Evolutionary conservation across 2,329 filamentous ascomycete species (phyloP), one percentile per base, ranked within the genome.

Genomic region (Cryphonectria parasitica): DNA sequence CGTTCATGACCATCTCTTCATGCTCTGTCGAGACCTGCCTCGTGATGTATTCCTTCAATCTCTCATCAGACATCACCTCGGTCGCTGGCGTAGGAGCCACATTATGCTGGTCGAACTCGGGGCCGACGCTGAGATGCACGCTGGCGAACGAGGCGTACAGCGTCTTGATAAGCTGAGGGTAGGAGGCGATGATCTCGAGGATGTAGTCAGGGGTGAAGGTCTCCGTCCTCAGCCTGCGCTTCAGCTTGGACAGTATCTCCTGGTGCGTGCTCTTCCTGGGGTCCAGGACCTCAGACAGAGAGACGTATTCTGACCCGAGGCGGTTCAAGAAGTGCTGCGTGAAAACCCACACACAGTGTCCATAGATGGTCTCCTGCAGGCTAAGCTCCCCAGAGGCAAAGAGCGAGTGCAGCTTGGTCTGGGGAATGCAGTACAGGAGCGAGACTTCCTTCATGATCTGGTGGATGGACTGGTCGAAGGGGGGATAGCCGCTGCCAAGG

Each of bases 381-480:
- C 95, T 98, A 74, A 99, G 86, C 76, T 91, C 89, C 65, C 95
- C 95, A 22, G 89, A 90, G 66, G 93, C 92, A 81, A 99, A 99
- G 76, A 97, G 89, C 71, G 87, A 85, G 82, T 98, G 95, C 80
- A 99, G 94, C 82, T 95, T 96, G 87, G 97, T 99, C 81, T 97
- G 95, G 19, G 96, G 96, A 75, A 99, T 92, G 81, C 96, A 99
- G 89, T 98, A 99, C 25, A 99, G 87, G 71, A 99, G 88, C 1
- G 96, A 98, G 66, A 97, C 91, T 82, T 99, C 96, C 87, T 98
- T 98, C 85, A 96, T 97, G 84, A 99, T 98, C 83, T 99, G 96
- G 82, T 98, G 93, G 75, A 99, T 97, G 2, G 95, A 96, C 75
- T 95, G 92, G 77, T 98, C 94, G 75, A 98, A 94, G 0, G 94